Evolutionary conservation across 2,329 filamentous ascomycete species (phyloP), one percentile per base, ranked within the genome.

Genomic region (Trichocomaceae sp.): DNA sequence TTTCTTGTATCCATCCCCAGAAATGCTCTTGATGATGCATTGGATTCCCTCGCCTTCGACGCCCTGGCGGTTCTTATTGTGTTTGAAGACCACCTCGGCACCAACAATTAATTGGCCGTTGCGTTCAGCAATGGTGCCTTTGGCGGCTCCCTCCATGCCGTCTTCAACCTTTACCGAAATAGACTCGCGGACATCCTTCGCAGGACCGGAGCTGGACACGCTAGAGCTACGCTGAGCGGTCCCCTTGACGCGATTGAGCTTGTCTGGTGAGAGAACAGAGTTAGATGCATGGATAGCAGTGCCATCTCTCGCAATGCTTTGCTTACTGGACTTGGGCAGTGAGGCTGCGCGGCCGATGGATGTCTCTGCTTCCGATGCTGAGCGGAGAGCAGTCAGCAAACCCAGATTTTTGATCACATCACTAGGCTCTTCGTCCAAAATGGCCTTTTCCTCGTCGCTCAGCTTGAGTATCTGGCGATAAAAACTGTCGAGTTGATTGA

Each of bases 1-100:
- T 65, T 83, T 86, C 68, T 90, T 90, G 52, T 65, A 64, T 12
- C 86, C 86, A 57, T 91, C 87, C 13, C 87, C 87, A 51, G 83
- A 79, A 13, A 92, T 85, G 51, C 83, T 82, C 57, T 87, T 86
- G 50, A 92, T 88, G 57, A 87, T 86, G 50, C 88, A 88, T 47
- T 91, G 81, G 54, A 91, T 91, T 78, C 75, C 74, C 57, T 75
- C 76, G 20, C 77, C 77, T 62, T 79, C 77, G 2, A 75, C 71
- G n/a, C 74, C 75, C 57, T 75, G 72, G 56, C 75, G 72, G 58
- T 77, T 77, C 59, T 78, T 77, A 59, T 72, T 75, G 54, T 77
- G 75, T 56, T 77, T 77, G 62, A 75, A 79, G 29, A 77, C 76
- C 8, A 78, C 76, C 60, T 78, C 75, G 13, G 75, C 73, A 5